Evolutionary conservation across 148 eudicot genomes (phyloP).

Genomic region (Hydrangea macrophylla): DNA sequence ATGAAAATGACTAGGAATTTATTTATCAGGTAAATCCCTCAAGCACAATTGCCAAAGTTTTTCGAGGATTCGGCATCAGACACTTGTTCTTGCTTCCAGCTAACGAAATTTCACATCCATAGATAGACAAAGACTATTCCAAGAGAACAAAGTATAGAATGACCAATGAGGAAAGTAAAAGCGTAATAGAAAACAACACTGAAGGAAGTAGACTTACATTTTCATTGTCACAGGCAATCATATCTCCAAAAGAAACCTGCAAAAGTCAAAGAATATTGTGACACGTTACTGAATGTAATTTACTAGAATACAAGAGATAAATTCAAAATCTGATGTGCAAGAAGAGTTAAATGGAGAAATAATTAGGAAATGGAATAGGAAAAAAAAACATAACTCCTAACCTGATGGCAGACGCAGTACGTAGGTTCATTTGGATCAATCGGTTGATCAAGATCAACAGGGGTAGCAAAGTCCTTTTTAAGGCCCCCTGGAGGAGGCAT

Average conservation of each 20-base stretch:
- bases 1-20: not conserved
- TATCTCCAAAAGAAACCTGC: slow-evolving; percentile 97
- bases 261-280: slow-evolving; percentile 10
- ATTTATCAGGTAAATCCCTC: not conserved
- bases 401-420: slow-evolving; percentile 98
- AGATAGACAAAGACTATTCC: not conserved
- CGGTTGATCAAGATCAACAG: slow-evolving; percentile 80
- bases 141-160: not conserved
- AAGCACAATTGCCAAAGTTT: not conserved
- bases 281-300: not conserved
- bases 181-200: not conserved
- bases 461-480: slow-evolving; percentile 73
- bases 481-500: slow-evolving; percentile 99
- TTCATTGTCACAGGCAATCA: slow-evolving; percentile 99
- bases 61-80: not conserved
- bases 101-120: not conserved
- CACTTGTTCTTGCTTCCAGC: not conserved
- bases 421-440: slow-evolving; percentile 98
- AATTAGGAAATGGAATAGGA: not conserved
- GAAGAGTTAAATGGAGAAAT: not conserved
- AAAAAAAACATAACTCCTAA: slow-evolving; percentile 21
- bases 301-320: not conserved
- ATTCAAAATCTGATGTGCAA: not conserved
- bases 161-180: slow-evolving; percentile 6
- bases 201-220: slow-evolving; percentile 45